Evolutionary conservation across 306 rosid genomes (phyloP).

Genomic region (Citrullus mucosospermus): DNA sequence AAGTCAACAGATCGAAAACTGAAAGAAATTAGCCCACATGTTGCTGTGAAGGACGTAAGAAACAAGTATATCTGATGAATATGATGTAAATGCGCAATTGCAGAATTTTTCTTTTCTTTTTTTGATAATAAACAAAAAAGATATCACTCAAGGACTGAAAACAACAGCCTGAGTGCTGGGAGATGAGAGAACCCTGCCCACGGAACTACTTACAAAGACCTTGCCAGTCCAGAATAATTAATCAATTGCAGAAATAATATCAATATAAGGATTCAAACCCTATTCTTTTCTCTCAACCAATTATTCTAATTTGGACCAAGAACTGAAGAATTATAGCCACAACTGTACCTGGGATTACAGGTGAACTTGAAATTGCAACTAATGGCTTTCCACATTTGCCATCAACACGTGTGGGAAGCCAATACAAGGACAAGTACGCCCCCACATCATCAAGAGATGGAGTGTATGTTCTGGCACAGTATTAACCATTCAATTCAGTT

Average conservation of each 20-base stretch:
- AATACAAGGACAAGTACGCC: slow-evolving; percentile 60
- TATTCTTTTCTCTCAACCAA: not conserved
- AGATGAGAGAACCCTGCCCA: too few relatives aligned
- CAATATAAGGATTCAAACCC: not conserved
- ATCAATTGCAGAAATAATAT: not conserved
- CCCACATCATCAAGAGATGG: slow-evolving; percentile 79
- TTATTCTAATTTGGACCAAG: not conserved
- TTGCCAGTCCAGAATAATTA: too few relatives aligned
- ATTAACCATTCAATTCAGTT: slow-evolving; percentile 1
- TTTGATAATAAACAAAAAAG: too few relatives aligned
- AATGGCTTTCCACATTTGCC: slow-evolving; percentile 62
- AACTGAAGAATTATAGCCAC: not conserved
- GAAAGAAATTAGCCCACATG: not conserved
- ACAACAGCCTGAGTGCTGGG: too few relatives aligned
- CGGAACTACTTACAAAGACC: too few relatives aligned
- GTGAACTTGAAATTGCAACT: slow-evolving; percentile 46
- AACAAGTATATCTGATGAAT: not conserved
- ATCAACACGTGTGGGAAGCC: slow-evolving; percentile 85
- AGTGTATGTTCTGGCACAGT: slow-evolving; percentile 46
- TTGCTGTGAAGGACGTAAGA: not conserved
- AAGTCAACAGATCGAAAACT: slow-evolving; percentile 7
- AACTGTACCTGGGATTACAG: slow-evolving; percentile 62
- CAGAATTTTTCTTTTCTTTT: not conserved
- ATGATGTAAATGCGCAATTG: not conserved
- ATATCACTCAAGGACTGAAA: too few relatives aligned